Evolutionary conservation across 371 early-diverging fungal genomes (phyloP).

Genomic region (Sporodiniella umbellata): DNA sequence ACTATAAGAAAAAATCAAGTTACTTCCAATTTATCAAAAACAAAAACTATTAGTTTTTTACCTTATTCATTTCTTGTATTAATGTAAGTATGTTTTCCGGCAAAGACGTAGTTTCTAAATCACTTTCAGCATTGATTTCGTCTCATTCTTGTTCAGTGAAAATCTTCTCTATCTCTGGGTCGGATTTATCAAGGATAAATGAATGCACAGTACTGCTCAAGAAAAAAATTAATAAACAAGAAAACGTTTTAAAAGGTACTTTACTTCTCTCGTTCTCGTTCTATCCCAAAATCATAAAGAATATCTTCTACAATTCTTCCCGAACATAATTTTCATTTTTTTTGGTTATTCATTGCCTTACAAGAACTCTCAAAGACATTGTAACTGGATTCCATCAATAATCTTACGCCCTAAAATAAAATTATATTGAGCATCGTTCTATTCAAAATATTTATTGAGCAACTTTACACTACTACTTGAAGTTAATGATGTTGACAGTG

Average conservation of each 20-base stretch:
- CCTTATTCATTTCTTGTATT: conserved; percentile 1
- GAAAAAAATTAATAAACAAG: background rate
- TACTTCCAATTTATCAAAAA: background rate
- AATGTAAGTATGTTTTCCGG: background rate
- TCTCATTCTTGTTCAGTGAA: conserved; percentile 5
- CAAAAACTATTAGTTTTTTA: background rate
- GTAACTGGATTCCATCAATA: background rate
- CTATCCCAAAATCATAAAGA: background rate
- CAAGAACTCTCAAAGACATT: background rate
- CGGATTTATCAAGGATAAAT: conserved; percentile 4
- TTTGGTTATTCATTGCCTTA: background rate
- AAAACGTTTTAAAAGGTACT: background rate
- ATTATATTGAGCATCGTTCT: background rate
- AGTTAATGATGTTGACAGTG: background rate
- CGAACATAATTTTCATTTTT: conserved; percentile 2
- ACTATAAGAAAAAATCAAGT: background rate
- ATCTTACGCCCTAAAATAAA: conserved; percentile 1
- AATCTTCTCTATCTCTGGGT: background rate
- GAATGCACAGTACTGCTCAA: conserved; percentile 4
- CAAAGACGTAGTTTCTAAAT: background rate
- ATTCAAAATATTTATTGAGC: background rate
- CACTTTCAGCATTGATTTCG: background rate
- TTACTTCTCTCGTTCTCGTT: conserved; percentile 4
- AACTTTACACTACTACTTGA: background rate
- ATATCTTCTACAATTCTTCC: conserved; percentile 4